Evolutionary conservation across 2,329 filamentous ascomycete species (phyloP), one percentile per base, ranked within the genome.

Genomic region (Sphaerulina vaccinii): DNA sequence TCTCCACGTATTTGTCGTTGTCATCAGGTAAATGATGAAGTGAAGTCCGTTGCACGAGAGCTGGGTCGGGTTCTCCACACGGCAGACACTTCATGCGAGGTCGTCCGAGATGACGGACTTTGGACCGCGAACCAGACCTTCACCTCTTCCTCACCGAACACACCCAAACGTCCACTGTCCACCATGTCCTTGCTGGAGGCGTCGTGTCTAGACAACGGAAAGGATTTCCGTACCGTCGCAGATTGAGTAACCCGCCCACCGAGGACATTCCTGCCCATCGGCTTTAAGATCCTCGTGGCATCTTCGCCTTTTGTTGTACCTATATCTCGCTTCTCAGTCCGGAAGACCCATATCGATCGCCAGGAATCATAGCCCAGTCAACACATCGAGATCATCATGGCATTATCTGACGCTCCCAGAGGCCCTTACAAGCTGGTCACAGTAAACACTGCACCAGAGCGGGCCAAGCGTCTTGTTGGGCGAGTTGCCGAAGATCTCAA

Each of bases 391-490:
- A 23, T 9, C 43, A 50, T 8, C 19, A 58, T 49, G 55, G 21
- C 40, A 27, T 24, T 13, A 24, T 19, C 40, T 7, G 51, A 54
- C 23, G 35, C 48, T 7, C 61, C 66, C 55, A 60, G 61, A 53
- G 81, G 81, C 15, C 82, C 82, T 2, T 87, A 77, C 70, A 79
- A 74, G 60, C 77, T 87, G 10, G 78, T 86, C 23, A 87, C 83
- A 1, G 83, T 87, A 58, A 87, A 87, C 70, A 86, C 79, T 1
- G 82, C 79, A 1, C 84, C 84, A 0, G 83, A 85, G 56, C 75
- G 84, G 50, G 85, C 84, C 27, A 80, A 82, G 69, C 70, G 73
- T 6, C 69, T 88, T 27, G 79, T 86, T 61, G 83, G 84, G 9
- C 76, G 80, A 0, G 68, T 88, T 32, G 74, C 79, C 9, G 80